Percentiles rank a stretch among this genome's conserved stretches.
These are phyloP conservation scores for Plantago coronopus DNA, from an alignment of 305 asterid genomes.

Conservation along the genomic window DNA sequence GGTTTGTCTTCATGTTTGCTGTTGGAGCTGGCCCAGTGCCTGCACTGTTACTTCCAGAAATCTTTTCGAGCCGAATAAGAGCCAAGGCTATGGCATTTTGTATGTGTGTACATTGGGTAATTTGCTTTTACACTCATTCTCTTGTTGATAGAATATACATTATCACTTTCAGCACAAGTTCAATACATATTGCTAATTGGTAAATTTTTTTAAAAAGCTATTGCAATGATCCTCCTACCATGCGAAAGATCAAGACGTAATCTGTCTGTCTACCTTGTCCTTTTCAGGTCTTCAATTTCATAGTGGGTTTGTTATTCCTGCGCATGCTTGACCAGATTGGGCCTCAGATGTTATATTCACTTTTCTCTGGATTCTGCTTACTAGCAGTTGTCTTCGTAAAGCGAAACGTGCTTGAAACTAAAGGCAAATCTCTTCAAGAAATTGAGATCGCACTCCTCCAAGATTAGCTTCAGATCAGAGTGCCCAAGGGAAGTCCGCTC, in stretches of 20 bases:
- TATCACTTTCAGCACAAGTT: neutral
- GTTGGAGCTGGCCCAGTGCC: constrained; percentile 97
- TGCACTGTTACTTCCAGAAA: constrained; percentile 75
- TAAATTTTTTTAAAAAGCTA: neutral
- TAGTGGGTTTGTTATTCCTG: constrained; percentile 80
- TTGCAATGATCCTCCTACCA: neutral
- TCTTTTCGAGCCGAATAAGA: constrained; percentile 68
- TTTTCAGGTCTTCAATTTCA: constrained; percentile 68
- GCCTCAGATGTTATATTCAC: constrained; percentile 59
- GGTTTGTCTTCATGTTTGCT: constrained; percentile 82
- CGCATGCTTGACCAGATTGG: constrained; percentile 75
- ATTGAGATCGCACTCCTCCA: constrained; percentile 88
- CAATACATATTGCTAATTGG: too few species aligned
- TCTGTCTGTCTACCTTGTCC: neutral
- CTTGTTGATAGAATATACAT: neutral
- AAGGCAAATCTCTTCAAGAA: constrained; percentile 90
- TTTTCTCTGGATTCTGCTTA: constrained; percentile 68
- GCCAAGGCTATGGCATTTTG: constrained; percentile 92
- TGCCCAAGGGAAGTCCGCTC: neutral
- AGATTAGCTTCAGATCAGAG: constrained; percentile 23
- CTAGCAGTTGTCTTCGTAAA: constrained; percentile 66
- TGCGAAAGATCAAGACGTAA: neutral
- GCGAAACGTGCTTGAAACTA: constrained; percentile 77
- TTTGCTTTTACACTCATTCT: constrained; percentile 8
- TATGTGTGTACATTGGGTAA: constrained; percentile 97